Percentiles rank a stretch among this genome's conserved stretches.
Evolutionary conservation across 2,329 filamentous ascomycete genomes (phyloP).

Genomic region (Thyridium curvatum): DNA sequence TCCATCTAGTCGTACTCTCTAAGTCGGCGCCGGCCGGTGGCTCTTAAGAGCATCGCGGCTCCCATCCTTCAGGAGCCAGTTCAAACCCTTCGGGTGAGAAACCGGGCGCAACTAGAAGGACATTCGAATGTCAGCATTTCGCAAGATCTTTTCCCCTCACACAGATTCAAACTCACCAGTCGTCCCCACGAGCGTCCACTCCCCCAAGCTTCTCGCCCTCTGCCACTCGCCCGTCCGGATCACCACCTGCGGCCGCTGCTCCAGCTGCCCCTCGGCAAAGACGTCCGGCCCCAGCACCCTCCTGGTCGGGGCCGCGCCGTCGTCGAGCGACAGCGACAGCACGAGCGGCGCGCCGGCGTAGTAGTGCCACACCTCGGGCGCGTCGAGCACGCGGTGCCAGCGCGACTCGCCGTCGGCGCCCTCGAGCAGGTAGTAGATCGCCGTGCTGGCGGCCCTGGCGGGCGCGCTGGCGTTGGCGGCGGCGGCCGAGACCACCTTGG

Average conservation of each 20-base stretch:
- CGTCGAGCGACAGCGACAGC: constrained; percentile 34
- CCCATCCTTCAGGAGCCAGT: constrained; percentile 22
- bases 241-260: constrained; percentile 35
- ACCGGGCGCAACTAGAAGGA: constrained; percentile 10
- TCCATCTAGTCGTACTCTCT: no score
- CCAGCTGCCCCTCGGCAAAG: constrained; percentile 32
- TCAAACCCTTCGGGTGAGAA: constrained; percentile 20
- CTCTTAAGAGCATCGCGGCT: constrained; percentile 13
- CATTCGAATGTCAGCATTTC: constrained; percentile 14
- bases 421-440: constrained; percentile 48
- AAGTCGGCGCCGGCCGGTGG: no score
- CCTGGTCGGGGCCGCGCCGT: constrained; percentile 29
- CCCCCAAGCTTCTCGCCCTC: constrained; percentile 33
- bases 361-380: constrained; percentile 45
- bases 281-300: constrained; percentile 34
- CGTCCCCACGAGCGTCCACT: constrained; percentile 41
- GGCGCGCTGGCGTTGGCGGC: constrained; percentile 1
- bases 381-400: constrained; percentile 43
- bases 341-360: constrained; percentile 44
- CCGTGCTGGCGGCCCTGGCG: constrained; percentile 1
- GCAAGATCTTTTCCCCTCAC: no score
- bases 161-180: constrained; percentile 8
- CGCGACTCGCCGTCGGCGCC: constrained; percentile 32
- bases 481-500: constrained; percentile 4
- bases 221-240: constrained; percentile 38